Evolutionary conservation across 2,329 filamentous ascomycete species (phyloP).

Genomic region (Cordyceps javanica): DNA sequence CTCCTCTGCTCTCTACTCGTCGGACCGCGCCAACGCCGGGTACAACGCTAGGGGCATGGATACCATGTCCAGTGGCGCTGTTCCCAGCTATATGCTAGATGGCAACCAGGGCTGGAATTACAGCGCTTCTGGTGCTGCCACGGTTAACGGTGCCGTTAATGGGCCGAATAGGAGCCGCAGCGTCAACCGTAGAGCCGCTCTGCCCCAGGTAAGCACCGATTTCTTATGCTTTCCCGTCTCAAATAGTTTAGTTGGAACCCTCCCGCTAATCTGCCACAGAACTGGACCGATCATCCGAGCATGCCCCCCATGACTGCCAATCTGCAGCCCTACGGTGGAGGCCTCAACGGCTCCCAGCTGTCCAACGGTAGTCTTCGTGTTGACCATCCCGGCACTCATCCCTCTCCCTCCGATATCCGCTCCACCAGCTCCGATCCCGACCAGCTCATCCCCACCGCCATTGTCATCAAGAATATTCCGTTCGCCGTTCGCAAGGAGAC

Average conservation of each 20-base stretch:
- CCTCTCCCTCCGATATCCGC: constrained; percentile 35
- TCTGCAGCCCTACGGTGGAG: constrained; percentile 29
- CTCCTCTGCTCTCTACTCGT: constrained; percentile 60
- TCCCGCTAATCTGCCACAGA: constrained; percentile 28
- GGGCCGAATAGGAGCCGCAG: constrained; percentile 52
- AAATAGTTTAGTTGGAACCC: too few relatives aligned
- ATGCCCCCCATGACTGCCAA: constrained; percentile 35
- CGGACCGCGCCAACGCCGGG: constrained; percentile 59
- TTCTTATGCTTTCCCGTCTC: neutral
- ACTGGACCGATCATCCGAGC: constrained; percentile 43
- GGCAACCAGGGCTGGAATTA: constrained; percentile 80
- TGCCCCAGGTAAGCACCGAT: constrained; percentile 61
- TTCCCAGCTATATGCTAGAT: constrained; percentile 50
- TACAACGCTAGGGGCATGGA: constrained; percentile 54
- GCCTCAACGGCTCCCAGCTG: constrained; percentile 31
- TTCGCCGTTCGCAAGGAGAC: constrained; percentile 98
- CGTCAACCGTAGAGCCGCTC: constrained; percentile 50
- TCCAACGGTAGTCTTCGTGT: constrained; percentile 38
- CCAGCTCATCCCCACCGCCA: constrained; percentile 94
- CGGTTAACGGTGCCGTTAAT: constrained; percentile 58
- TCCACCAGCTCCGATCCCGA: constrained; percentile 54
- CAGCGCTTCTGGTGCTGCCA: constrained; percentile 58
- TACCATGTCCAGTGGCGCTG: constrained; percentile 32
- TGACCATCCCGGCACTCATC: constrained; percentile 34
- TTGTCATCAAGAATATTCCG: constrained; percentile 99